A percentile compares a stretch with the other conserved stretches of the same genome.
These are phyloP conservation scores for Colletotrichum filicis DNA, from an alignment of 2,329 filamentous ascomycete species.

Conservation along the genomic window DNA sequence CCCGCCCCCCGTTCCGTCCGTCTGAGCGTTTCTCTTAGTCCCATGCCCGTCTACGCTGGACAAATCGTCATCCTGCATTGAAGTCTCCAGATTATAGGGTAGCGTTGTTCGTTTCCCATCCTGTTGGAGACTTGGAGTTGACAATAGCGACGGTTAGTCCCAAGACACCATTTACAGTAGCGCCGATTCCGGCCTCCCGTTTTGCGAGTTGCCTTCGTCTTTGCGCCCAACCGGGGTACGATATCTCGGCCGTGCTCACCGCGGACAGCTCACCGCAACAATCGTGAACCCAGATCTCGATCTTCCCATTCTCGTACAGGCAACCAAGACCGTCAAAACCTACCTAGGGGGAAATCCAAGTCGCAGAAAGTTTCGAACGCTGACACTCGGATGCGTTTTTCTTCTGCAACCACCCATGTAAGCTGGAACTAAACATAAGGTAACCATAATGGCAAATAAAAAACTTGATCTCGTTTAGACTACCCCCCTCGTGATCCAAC, in stretches of 20 bases:
- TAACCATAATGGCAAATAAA: neutral
- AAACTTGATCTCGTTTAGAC: neutral
- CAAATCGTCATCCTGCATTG: constrained; percentile 2
- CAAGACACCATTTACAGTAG: neutral
- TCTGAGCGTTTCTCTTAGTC: neutral
- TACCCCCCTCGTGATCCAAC: neutral
- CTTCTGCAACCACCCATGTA: neutral
- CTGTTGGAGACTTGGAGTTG: neutral
- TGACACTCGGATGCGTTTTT: neutral
- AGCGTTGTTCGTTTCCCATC: neutral
- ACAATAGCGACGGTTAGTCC: neutral
- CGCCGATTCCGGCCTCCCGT: too few relatives aligned
- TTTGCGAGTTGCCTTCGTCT: too few relatives aligned
- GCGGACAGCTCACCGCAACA: neutral
- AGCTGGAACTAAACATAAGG: neutral
- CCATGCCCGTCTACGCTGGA: neutral
- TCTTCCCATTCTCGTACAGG: neutral
- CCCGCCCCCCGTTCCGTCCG: neutral
- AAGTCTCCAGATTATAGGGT: neutral
- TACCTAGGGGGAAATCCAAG: neutral
- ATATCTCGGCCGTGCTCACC: neutral
- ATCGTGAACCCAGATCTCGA: neutral
- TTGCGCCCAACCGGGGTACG: too few relatives aligned
- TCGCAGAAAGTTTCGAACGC: neutral
- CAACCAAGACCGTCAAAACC: neutral